Percentiles rank a stretch among this genome's conserved stretches.
These are phyloP conservation scores for Achaetomiella virescens DNA, from an alignment of 495 filamentous ascomycete genomes.

Conservation along the genomic window DNA sequence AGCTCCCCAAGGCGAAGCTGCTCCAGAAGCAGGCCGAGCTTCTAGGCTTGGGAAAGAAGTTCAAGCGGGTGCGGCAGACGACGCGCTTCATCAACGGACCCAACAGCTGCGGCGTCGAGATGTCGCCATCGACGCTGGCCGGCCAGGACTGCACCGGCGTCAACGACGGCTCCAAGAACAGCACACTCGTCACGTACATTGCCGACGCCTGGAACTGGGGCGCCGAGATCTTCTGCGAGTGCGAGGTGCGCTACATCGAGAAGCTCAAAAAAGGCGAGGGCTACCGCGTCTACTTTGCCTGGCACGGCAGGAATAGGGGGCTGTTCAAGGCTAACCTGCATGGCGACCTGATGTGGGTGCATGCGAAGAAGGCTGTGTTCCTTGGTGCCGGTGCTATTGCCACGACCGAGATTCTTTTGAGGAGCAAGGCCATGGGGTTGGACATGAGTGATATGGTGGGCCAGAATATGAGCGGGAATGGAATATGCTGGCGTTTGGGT, in stretches of 20 bases:
- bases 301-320: slow-evolving; percentile 55
- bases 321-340: slow-evolving; percentile 52
- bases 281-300: slow-evolving; percentile 60
- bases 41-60: slow-evolving; percentile 47
- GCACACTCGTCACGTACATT: slow-evolving; percentile 59
- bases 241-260: slow-evolving; percentile 61
- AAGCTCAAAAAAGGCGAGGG: slow-evolving; percentile 45
- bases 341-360: slow-evolving; percentile 63
- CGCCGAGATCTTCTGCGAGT: slow-evolving; percentile 67
- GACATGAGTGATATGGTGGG: slow-evolving; percentile 52
- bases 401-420: slow-evolving; percentile 61
- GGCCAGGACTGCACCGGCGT: slow-evolving; percentile 59
- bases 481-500: slow-evolving; percentile 61
- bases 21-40: slow-evolving; percentile 49
- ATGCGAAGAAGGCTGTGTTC: slow-evolving; percentile 55
- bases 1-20: slow-evolving; percentile 50
- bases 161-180: slow-evolving; percentile 64
- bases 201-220: slow-evolving; percentile 73
- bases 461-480: slow-evolving; percentile 61
- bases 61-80: slow-evolving; percentile 53
- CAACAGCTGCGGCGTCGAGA: slow-evolving; percentile 56
- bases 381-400: slow-evolving; percentile 56
- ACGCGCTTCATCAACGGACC: slow-evolving; percentile 54
- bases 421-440: slow-evolving; percentile 55
- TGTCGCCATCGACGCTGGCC: slow-evolving; percentile 52